A percentile compares a stretch with the other conserved stretches of the same genome.
Evolutionary conservation across 1,139 yeast species (phyloP).

Genomic region (Candida sp.): DNA sequence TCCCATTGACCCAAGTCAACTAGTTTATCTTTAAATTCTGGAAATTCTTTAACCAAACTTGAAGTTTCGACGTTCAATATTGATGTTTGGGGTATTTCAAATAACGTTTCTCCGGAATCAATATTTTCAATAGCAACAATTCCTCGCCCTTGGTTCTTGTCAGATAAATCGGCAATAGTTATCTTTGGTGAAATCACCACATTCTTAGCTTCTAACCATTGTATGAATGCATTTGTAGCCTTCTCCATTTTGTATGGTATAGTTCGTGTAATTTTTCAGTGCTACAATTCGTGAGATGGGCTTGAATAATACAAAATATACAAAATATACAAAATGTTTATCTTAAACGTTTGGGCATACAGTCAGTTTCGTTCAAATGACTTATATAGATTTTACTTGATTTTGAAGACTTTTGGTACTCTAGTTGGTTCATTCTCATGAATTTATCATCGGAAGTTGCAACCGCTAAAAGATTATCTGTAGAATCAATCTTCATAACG

Average conservation of each 20-base stretch:
- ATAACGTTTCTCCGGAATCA: conserved; percentile 54
- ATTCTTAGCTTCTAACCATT: conserved; percentile 52
- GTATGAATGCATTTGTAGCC: conserved; percentile 38
- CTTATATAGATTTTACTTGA: conserved; percentile 2
- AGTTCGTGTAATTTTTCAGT: conserved; percentile 2
- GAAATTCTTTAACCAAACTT: conserved; percentile 32
- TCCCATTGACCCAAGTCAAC: conserved; percentile 68
- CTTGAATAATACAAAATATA: no score
- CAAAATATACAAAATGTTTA: conserved; percentile 2
- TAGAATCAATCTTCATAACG: conserved; percentile 2
- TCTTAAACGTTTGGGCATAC: conserved; percentile 4
- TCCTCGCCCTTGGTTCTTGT: conserved; percentile 71
- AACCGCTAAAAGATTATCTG: conserved; percentile 43
- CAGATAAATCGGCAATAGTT: conserved; percentile 56
- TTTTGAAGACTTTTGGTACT: neutral
- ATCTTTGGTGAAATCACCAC: conserved; percentile 55
- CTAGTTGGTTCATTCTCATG: conserved; percentile 16
- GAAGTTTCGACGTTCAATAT: conserved; percentile 61
- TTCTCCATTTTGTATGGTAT: neutral
- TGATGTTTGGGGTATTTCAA: conserved; percentile 61
- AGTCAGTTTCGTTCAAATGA: neutral
- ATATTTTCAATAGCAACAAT: conserved; percentile 65
- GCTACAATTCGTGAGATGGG: no score
- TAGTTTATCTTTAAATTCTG: conserved; percentile 30
- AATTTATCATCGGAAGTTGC: conserved; percentile 65